Base-by-base conservation (phyloP, 1,139 yeast genomes). In the Zygotorulaspora mrakii region DNA sequence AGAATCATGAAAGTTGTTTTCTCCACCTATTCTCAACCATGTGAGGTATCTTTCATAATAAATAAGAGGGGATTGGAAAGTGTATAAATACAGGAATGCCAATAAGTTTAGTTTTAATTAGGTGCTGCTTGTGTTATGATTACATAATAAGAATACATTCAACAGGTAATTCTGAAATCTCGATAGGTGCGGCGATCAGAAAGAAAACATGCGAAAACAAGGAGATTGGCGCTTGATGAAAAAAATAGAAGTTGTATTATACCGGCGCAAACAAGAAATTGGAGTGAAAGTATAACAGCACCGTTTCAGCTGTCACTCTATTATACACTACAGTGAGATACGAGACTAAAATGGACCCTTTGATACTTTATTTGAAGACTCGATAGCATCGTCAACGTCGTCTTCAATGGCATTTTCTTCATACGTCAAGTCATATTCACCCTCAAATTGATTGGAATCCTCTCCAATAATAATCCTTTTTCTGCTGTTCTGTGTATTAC, bases 361-460 rank as follows among this genome's bases (percentile, higher is more conserved):
- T n/a, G n/a, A n/a, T n/a, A 24, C 6, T 26, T 20, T 34, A 16
- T 31, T 25, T 18, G 36, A 26, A 13, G 40, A 35, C 14, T 34
- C 46, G 31, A 43, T 39, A 17, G 44, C 39, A 17, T 42, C 43
- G 33, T 55, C 61, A 31, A 60, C 63, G 31, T 64, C 67, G 39
- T 65, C 69, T 9, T 60, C 63, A 18, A 59, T 53, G 8, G 61
- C 63, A 31, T 54, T 49, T 31, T 58, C 62, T 31, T 57, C 62
- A 34, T 57, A 61, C 5, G 68, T 70, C 49, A 74, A 57, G 46
- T 70, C 77, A 54, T 76, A 72, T 51, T 73, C 77, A 35, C 71
- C 74, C 39, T 70, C 71, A 39, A 52, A 57, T 22, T 53, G 50
- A 31, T 52, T 52, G 11, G 45, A 43, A 17, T 65, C 70, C 38